Evolutionary conservation across 495 filamentous ascomycete genomes (phyloP).

Genomic region (Chaetomidium leptoderma): DNA sequence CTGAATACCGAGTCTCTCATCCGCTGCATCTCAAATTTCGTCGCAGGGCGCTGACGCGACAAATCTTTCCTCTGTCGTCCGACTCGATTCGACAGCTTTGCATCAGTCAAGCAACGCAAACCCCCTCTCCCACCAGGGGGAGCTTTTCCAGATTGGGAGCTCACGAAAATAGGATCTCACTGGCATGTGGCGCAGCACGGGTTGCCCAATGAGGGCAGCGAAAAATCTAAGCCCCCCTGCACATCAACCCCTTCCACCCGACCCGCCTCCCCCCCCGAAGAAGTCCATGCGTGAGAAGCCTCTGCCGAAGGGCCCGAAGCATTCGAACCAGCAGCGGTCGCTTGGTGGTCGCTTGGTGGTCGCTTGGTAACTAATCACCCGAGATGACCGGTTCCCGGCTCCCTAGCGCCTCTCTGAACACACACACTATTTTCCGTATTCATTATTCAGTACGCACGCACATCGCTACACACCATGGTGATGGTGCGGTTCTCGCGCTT

Average conservation of each 20-base stretch:
- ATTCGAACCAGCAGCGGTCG: background rate
- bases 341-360: no score
- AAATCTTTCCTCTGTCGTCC: background rate
- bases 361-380: no score
- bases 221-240: conserved; percentile 18
- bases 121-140: background rate
- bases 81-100: background rate
- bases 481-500: conserved; percentile 11
- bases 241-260: conserved; percentile 7
- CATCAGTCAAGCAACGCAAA: background rate
- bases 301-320: background rate
- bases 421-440: background rate
- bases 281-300: background rate
- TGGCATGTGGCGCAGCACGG: conserved; percentile 20
- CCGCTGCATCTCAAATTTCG: no score
- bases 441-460: no score
- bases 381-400: background rate
- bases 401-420: background rate
- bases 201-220: conserved; percentile 18
- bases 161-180: conserved; percentile 31
- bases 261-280: conserved; percentile 6
- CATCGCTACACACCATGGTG: background rate
- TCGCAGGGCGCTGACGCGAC: no score
- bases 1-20: no score
- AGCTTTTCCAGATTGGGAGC: conserved; percentile 4